Base-by-base conservation (phyloP, 768 basidiomycete species). In the Cubamyces lactineus region DNA sequence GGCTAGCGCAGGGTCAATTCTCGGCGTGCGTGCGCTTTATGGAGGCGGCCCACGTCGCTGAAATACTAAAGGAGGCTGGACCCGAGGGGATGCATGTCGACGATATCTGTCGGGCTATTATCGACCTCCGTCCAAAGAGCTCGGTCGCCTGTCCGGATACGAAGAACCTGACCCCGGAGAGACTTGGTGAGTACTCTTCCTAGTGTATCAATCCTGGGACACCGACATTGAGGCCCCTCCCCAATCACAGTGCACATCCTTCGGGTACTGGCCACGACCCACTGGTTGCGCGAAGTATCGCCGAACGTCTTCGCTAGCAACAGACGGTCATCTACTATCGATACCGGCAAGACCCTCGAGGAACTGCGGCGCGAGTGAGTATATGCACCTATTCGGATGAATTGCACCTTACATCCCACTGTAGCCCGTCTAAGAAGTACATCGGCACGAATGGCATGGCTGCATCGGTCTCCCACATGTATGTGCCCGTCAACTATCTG, bases 391-490 rank as follows among this genome's bases (percentile, higher is more conserved):
- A 5, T 7, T 9, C 17, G 12, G 7, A 3, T 2, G 21, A 23
- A 46, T 21, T 19, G 6, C 12, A 23, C 11, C n/a, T 46, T 1
- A 46, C 34, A 21, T 23, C 23, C 2, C 6, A 12, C 11, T 13
- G 19, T 17, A 90, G 87, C 46, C 84, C 85, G 1, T 81, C 82
- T 60, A 73, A 76, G 67, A 92, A 92, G 71, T 91, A 91, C 62
- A 78, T 80, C 26, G 82, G 83, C 42, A 84, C 84, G 0, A 82
- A 86, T 62, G 89, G 87, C 2, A 80, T 86, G 3, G 80, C 89
- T 7, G 91, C 90, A 0, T 86, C 91, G 63, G 82, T 90, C 6
- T 88, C 85, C 7, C 68, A 90, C 42, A 84, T 81, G 90, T 90
- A 56, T 47, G 85, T 75, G 0, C 4, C 15, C 7, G 28, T 28